Evolutionary conservation across 2,329 filamentous ascomycete species (phyloP).

Genomic region (Trichoderma simmonsii): DNA sequence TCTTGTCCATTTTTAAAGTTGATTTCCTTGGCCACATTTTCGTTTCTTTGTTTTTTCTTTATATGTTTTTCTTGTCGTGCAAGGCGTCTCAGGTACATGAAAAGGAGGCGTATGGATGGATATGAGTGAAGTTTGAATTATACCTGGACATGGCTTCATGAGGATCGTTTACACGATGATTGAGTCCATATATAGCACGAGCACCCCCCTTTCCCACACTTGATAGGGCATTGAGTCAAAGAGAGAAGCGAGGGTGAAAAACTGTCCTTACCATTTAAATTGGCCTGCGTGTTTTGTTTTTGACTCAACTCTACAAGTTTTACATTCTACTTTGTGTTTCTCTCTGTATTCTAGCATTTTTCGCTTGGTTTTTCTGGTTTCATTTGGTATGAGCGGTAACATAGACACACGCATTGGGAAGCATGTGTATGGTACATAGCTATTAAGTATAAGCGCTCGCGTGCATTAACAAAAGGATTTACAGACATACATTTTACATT

Average conservation of each 20-base stretch:
- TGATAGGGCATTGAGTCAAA: not conserved
- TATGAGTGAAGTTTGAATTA: conserved; percentile 9
- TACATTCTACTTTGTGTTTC: not conserved
- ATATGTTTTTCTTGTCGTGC: not conserved
- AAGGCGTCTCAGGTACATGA: conserved; percentile 16
- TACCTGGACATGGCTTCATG: conserved; percentile 5
- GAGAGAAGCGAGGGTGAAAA: not conserved
- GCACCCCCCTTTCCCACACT: not conserved
- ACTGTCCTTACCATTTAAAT: not conserved
- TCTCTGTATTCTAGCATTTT: not conserved
- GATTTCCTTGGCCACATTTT: not conserved
- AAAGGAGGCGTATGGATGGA: conserved; percentile 13
- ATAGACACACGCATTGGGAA: not conserved
- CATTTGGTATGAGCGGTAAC: not conserved
- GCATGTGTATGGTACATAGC: not conserved
- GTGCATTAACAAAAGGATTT: not conserved
- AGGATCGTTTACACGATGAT: not conserved
- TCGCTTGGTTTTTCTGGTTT: not conserved
- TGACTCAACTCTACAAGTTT: not conserved
- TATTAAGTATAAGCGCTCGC: not conserved
- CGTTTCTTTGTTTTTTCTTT: not conserved
- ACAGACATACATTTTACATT: not conserved
- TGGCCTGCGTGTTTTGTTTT: not conserved
- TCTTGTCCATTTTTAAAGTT: not conserved
- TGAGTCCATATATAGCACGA: conserved; percentile 1